Conservation (phyloP, 2,329 filamentous ascomycete genomes). For the Colletotrichum lupini region DNA sequence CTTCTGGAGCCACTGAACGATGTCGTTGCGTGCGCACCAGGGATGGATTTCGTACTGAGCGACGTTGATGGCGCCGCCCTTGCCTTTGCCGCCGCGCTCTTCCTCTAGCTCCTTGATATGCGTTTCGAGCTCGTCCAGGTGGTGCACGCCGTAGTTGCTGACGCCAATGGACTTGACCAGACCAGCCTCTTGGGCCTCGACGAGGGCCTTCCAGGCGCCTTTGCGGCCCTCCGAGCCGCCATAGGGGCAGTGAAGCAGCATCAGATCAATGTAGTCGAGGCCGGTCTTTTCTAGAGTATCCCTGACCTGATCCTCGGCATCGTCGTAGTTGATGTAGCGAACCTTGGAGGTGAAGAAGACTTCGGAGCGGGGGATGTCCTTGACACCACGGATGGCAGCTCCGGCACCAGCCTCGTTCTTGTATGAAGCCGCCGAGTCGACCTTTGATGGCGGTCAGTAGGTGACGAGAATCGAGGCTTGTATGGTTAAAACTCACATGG, state of each 20-base stretch:
- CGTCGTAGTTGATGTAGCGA: conserved; percentile 65
- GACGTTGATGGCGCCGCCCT: conserved; percentile 80
- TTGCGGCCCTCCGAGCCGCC: conserved; percentile 67
- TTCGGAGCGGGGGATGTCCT: conserved; percentile 55
- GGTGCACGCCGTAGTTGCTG: conserved; percentile 74
- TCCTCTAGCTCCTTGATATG: conserved; percentile 71
- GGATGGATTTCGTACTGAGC: conserved; percentile 93
- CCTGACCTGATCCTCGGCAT: conserved; percentile 71
- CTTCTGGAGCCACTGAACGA: conserved; percentile 79
- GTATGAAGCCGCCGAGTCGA: conserved; percentile 65
- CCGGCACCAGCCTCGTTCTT: conserved; percentile 62
- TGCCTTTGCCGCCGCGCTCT: conserved; percentile 70
- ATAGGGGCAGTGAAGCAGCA: conserved; percentile 71
- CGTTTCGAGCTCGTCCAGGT: conserved; percentile 68
- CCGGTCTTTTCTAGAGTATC: conserved; percentile 70
- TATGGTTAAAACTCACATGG: conserved; percentile 51
- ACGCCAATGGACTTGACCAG: conserved; percentile 71
- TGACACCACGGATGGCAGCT: conserved; percentile 53
- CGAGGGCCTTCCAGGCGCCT: conserved; percentile 70
- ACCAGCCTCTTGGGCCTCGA: conserved; percentile 71
- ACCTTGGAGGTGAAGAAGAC: conserved; percentile 70
- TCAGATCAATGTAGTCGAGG: conserved; percentile 75
- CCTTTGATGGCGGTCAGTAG: conserved; percentile 44
- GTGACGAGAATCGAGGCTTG: not conserved
- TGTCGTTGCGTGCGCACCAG: conserved; percentile 84